Evolutionary conservation across 192 early-diverging fungal genomes (phyloP), one percentile per base, ranked within the genome.

Genomic region (Podila epicladia): DNA sequence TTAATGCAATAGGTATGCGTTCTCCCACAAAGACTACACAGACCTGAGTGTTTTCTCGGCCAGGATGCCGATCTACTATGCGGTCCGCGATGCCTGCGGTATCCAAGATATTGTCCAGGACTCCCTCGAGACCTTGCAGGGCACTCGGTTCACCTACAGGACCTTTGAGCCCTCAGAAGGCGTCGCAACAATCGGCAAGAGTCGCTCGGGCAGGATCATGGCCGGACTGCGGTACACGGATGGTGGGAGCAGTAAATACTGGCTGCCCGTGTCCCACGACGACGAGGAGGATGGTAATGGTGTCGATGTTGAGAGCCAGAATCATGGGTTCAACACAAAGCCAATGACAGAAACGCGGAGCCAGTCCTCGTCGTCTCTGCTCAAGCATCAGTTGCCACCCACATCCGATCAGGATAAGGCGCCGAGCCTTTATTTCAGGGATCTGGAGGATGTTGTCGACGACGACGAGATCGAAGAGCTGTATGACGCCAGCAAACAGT

Each of bases 41-140:
- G 93, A 91, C 33, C 65, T 86, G 29, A 88, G 86, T 73, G 87
- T 84, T 45, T 90, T 84, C 80, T 93, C 86, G 19, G 97, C 89
- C 35, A 89, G 95, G 13, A 85, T 97, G 75, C 89, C 91, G 3
- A 84, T 98, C 35, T 84, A 83, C 33, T 90, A 93, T 75, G 95
- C 97, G 5, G 75, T 96, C 29, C 85, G 89, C 32, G 97, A 98
- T 61, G 92, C 93, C 9, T 65, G 94, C 50, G 96, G 97, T 0
- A 68, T 95, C 45, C 91, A 92, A 67, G 97, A 98, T 64, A 91
- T 98, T 15, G 64, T 95, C 12, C 84, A 93, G 68, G 97, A 98
- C 67, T 89, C 92, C 0, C 65, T 89, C 22, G 93, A 93, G 70
- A 94, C 95, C 6, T 86, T 95, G 67, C 86, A 89, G 19, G 95